These are phyloP conservation scores for Candida yuanshanica DNA, from an alignment of 805 yeast species.

Conservation along the genomic window DNA sequence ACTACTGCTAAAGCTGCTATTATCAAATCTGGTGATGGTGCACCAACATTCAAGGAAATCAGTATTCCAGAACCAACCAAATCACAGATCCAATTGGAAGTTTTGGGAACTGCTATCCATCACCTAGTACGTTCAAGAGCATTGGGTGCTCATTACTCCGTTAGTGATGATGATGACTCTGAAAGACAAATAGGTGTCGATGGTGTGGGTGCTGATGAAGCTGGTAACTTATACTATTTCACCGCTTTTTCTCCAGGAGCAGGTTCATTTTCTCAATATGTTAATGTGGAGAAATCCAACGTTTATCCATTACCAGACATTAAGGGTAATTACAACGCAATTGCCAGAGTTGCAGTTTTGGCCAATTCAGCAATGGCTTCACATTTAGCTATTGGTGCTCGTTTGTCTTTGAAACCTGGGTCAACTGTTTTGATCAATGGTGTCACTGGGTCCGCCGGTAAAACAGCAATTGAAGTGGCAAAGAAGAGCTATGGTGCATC, in stretches of 20 bases:
- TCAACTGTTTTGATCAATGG: slow-evolving; percentile 7
- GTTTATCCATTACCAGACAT: background rate
- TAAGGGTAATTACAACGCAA: background rate
- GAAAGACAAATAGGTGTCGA: background rate
- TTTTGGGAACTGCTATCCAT: background rate
- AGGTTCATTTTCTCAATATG: slow-evolving; percentile 6
- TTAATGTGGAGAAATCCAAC: slow-evolving; percentile 3
- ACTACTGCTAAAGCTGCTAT: background rate
- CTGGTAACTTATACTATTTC: background rate
- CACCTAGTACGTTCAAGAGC: background rate
- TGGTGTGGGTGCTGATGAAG: background rate
- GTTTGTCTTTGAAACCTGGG: background rate
- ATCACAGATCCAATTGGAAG: background rate
- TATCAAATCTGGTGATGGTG: background rate
- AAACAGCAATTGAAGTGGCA: slow-evolving; percentile 7
- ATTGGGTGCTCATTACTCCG: background rate
- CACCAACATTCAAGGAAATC: background rate
- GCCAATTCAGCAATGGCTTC: slow-evolving; percentile 11
- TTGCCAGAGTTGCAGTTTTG: slow-evolving; percentile 5
- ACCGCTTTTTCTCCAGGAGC: slow-evolving; percentile 1
- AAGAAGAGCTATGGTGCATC: slow-evolving; percentile 1
- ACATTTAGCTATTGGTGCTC: slow-evolving; percentile 4
- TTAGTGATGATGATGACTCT: background rate
- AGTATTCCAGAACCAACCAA: background rate
- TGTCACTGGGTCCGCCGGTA: slow-evolving; percentile 8